These are phyloP conservation scores for Neocallimastix lanati DNA, from an alignment of 192 early-diverging fungal genomes.

Conservation along the genomic window DNA sequence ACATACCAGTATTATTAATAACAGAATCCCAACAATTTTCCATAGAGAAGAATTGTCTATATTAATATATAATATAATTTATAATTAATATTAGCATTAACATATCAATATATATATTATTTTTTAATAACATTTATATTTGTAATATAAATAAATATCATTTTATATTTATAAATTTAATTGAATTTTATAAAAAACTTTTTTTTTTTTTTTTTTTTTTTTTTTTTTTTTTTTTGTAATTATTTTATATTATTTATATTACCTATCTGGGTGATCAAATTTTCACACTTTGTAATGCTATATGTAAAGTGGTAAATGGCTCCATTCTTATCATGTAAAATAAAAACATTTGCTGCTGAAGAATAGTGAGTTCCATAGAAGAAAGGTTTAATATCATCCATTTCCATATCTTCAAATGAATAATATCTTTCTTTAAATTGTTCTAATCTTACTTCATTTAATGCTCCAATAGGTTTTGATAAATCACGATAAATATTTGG, in stretches of 20 bases:
- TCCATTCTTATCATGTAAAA: slow-evolving; percentile 77
- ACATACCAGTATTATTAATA: slow-evolving; percentile 57
- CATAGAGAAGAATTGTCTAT: slow-evolving; percentile 54
- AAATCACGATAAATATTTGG: slow-evolving; percentile 69
- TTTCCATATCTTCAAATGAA: slow-evolving; percentile 24
- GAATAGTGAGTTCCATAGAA: slow-evolving; percentile 95
- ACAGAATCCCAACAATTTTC: slow-evolving; percentile 56
- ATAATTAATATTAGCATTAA: no score
- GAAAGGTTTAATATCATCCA: slow-evolving; percentile 16
- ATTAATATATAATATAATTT: no score
- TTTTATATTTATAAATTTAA: no score
- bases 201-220: no score
- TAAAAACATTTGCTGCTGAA: slow-evolving; percentile 74
- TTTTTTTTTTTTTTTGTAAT: no score
- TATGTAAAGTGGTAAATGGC: slow-evolving; percentile 44
- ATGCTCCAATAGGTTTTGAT: slow-evolving; percentile 77
- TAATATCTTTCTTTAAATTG: slow-evolving; percentile 45
- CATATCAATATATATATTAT: no score
- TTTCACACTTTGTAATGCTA: no score
- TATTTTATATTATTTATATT: no score
- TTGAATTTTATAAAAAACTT: no score
- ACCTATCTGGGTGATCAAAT: no score
- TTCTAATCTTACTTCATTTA: slow-evolving; percentile 42
- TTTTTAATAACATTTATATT: no score
- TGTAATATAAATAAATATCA: no score